A percentile compares a stretch with the other conserved stretches of the same genome.
These are phyloP conservation scores for Kwoniella newhampshirensis DNA, from an alignment of 768 basidiomycete genomes.

Conservation along the genomic window DNA sequence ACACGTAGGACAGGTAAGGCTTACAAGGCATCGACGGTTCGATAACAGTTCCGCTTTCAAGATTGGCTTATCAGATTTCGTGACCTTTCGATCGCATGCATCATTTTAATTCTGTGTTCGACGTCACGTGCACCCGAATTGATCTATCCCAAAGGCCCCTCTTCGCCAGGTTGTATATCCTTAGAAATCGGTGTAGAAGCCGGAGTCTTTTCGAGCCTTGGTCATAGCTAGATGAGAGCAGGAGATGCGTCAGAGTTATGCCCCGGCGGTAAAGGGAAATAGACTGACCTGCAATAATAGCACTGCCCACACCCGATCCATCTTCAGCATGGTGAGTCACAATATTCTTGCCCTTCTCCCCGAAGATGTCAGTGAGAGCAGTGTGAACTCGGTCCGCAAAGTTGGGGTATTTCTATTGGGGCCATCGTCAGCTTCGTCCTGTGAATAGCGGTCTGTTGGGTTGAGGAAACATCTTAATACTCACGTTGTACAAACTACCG, in stretches of 20 bases:
- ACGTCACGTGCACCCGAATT: no score
- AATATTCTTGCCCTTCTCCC: constrained; percentile 86
- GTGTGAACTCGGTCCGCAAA: constrained; percentile 91
- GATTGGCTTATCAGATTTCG: no score
- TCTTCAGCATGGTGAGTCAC: constrained; percentile 82
- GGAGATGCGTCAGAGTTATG: constrained; percentile 15
- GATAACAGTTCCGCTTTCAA: no score
- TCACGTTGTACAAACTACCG: constrained; percentile 89
- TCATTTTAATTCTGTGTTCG: no score
- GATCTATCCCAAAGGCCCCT: background rate
- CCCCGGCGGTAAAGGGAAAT: background rate
- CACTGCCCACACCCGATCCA: constrained; percentile 90
- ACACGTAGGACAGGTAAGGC: no score
- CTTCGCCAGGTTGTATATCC: background rate
- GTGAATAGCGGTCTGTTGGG: no score
- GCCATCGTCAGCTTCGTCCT: no score
- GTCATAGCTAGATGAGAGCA: constrained; percentile 70
- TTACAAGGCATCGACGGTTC: no score
- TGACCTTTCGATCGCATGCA: no score
- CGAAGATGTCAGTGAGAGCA: constrained; percentile 90
- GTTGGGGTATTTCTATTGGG: constrained; percentile 85
- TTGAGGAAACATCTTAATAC: no score
- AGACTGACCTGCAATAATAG: constrained; percentile 85
- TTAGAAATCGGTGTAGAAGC: constrained; percentile 55
- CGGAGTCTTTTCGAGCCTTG: constrained; percentile 70